Evolutionary conservation across 441 rosid genomes (phyloP).

Genomic region (Raphanus hybrid): DNA sequence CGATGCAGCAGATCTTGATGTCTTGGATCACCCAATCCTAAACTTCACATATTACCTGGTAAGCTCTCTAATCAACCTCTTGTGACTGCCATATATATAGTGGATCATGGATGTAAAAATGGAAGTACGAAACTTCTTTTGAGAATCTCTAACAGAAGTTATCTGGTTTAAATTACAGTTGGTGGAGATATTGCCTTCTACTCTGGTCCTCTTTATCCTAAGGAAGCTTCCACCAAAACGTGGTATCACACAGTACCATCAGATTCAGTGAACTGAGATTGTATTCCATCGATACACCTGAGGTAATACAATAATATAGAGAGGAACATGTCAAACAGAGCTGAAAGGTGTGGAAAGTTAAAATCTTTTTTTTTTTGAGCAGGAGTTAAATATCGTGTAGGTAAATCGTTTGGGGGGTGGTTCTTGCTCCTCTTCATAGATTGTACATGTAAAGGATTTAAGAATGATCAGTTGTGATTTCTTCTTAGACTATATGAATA

Average conservation of each 20-base stretch:
- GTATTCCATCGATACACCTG: neutral
- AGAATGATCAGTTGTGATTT: slow-evolving; percentile 18
- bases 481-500: slow-evolving; percentile 18
- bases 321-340: slow-evolving; percentile 1
- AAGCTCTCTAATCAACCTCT: slow-evolving; percentile 44
- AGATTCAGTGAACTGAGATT: slow-evolving; percentile 54
- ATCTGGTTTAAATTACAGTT: slow-evolving; percentile 51
- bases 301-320: neutral
- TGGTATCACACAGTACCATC: slow-evolving; percentile 74
- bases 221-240: slow-evolving; percentile 90
- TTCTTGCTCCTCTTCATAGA: slow-evolving; percentile 28
- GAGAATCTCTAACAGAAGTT: neutral
- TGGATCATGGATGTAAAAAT: neutral
- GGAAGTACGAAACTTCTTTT: neutral
- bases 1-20: slow-evolving; percentile 63
- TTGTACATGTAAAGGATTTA: slow-evolving; percentile 30
- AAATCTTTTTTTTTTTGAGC: neutral
- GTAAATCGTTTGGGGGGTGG: neutral
- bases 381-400: slow-evolving; percentile 18
- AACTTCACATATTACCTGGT: slow-evolving; percentile 81
- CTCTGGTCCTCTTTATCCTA: slow-evolving; percentile 76
- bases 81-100: neutral
- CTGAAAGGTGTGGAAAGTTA: neutral
- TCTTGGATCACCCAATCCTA: slow-evolving; percentile 73
- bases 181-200: slow-evolving; percentile 85